These are phyloP conservation scores for Auxenochlorella pyrenoidosa DNA, from an alignment of 139 green algal species.

Conservation along the genomic window DNA sequence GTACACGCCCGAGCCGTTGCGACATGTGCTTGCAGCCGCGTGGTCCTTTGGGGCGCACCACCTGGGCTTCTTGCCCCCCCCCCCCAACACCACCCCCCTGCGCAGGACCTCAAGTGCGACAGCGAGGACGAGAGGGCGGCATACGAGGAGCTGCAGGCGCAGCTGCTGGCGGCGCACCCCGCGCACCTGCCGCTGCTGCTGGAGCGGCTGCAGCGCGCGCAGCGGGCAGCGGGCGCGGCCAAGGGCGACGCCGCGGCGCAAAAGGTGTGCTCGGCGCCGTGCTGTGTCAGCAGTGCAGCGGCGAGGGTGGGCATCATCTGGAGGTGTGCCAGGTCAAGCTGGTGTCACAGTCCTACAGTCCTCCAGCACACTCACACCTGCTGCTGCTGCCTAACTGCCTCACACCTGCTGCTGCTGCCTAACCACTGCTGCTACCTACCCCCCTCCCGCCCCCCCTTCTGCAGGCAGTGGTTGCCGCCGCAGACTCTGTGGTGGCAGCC, in stretches of 20 bases:
- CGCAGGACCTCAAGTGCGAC: slow-evolving; percentile 50
- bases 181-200: slow-evolving; percentile 76
- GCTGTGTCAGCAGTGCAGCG: background rate
- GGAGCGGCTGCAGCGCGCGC: slow-evolving; percentile 65
- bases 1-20: no score
- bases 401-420: no score
- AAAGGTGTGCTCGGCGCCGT: background rate
- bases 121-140: slow-evolving; percentile 30
- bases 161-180: slow-evolving; percentile 59
- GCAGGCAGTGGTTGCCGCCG: slow-evolving; percentile 50
- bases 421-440: no score
- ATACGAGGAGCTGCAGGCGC: slow-evolving; percentile 38
- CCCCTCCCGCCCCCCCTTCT: background rate
- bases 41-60: no score
- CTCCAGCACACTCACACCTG: no score
- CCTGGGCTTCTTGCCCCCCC: background rate
- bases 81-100: no score
- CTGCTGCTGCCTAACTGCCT: no score
- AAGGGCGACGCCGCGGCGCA: background rate
- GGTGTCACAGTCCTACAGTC: no score
- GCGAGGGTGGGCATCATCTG: no score
- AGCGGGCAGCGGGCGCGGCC: background rate
- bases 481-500: slow-evolving; percentile 60
- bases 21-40: no score
- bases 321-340: no score